A percentile compares a stretch with the other conserved stretches of the same genome.
Conservation (phyloP, 1,284 basidiomycete genomes). For the Retiboletus fuscus region DNA sequence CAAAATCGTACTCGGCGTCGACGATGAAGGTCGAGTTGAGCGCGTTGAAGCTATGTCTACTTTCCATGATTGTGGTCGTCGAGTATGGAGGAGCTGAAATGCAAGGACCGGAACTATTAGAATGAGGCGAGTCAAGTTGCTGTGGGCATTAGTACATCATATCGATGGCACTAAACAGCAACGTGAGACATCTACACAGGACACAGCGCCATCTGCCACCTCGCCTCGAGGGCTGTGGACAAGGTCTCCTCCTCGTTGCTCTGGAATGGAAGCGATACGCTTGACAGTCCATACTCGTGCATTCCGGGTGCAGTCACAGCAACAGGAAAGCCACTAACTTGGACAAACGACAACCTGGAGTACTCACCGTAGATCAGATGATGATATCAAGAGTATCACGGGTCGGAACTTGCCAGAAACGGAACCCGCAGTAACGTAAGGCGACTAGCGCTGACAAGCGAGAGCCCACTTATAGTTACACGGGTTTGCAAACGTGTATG, state of each 20-base stretch:
- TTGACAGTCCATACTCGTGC: neutral
- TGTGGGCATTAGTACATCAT: slow-evolving; percentile 38
- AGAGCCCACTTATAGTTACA: neutral
- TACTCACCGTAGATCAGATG: too few species aligned
- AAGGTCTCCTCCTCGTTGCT: slow-evolving; percentile 11
- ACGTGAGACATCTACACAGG: slow-evolving; percentile 14
- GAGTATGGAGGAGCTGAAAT: slow-evolving; percentile 23
- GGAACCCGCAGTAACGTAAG: slow-evolving; percentile 7
- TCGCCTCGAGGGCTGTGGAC: neutral
- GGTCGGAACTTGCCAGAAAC: neutral
- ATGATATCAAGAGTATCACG: neutral
- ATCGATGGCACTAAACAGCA: slow-evolving; percentile 39
- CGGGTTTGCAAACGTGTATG: slow-evolving; percentile 20
- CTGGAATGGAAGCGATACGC: slow-evolving; percentile 23
- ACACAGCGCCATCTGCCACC: neutral
- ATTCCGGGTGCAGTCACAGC: slow-evolving; percentile 25
- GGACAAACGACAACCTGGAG: too few species aligned
- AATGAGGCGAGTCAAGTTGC: too few species aligned
- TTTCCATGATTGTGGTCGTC: slow-evolving; percentile 51
- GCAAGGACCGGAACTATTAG: slow-evolving; percentile 2
- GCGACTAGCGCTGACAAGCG: neutral
- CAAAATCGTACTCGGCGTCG: slow-evolving; percentile 91
- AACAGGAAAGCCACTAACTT: too few species aligned
- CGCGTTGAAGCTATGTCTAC: slow-evolving; percentile 77
- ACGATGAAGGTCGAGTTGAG: slow-evolving; percentile 88